phyloP scores from a whole-genome alignment of 768 basidiomycete species.

The Suillus spraguei region DNA sequence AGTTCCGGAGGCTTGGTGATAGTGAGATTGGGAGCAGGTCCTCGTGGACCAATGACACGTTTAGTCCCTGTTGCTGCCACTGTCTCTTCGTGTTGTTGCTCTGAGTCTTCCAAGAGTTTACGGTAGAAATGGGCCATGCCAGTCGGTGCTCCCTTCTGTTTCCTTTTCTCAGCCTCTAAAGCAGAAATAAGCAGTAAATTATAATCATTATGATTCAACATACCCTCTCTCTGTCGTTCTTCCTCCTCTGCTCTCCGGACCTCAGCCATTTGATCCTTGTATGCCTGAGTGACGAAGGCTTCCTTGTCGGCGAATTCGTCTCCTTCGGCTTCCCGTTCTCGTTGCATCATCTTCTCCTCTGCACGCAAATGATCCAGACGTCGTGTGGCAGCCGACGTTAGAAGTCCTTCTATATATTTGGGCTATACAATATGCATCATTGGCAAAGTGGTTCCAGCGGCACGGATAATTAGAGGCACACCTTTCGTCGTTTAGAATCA shows the following conservation, averaged over 20 bases:
- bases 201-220: conserved; percentile 21
- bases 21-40: conserved; percentile 65
- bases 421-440: conserved; percentile 52
- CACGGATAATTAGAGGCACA: conserved; percentile 32
- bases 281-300: conserved; percentile 95
- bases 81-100: conserved; percentile 83
- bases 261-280: conserved; percentile 95
- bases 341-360: conserved; percentile 97
- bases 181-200: not conserved
- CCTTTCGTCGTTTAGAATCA: conserved; percentile 80
- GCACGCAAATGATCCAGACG: conserved; percentile 88
- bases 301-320: conserved; percentile 95
- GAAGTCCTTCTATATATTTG: conserved; percentile 86
- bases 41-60: conserved; percentile 62
- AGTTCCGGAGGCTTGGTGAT: conserved; percentile 74
- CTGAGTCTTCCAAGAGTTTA: conserved; percentile 75
- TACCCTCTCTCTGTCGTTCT: conserved; percentile 87
- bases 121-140: conserved; percentile 90
- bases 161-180: conserved; percentile 59
- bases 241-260: conserved; percentile 91
- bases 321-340: conserved; percentile 90
- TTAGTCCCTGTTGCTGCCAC: conserved; percentile 71
- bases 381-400: conserved; percentile 83
- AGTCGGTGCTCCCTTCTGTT: conserved; percentile 57
- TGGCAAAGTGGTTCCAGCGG: conserved; percentile 17